phyloP scores from a whole-genome alignment of 805 yeast species.

The Groenewaldozyma tartarivorans region DNA sequence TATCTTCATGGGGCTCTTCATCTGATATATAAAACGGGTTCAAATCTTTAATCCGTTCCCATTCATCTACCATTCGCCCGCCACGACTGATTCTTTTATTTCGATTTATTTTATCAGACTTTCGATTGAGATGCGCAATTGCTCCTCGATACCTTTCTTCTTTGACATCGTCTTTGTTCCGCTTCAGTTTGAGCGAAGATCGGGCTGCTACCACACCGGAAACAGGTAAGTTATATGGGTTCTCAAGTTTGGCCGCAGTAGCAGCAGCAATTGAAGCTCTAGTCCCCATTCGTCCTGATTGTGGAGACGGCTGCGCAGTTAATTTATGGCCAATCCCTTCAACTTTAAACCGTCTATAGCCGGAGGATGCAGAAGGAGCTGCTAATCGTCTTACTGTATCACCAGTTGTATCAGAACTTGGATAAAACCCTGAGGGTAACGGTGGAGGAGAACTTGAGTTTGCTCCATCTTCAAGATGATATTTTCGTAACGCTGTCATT shows the following conservation, averaged over 20 bases:
- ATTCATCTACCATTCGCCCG: conserved; percentile 22
- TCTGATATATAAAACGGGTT: conserved; percentile 30
- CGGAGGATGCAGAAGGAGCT: not conserved
- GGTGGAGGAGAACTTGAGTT: conserved; percentile 4
- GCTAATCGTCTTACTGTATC: no score
- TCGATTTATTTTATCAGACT: conserved; percentile 16
- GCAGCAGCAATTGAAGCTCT: no score
- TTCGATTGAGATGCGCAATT: conserved; percentile 16
- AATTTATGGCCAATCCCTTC: not conserved
- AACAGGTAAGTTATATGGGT: conserved; percentile 2
- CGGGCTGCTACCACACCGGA: conserved; percentile 2
- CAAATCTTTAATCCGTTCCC: conserved; percentile 21
- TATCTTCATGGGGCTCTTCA: conserved; percentile 18
- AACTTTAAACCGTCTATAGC: not conserved
- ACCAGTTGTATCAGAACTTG: not conserved
- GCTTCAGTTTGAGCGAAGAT: conserved; percentile 7
- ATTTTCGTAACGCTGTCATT: conserved; percentile 30
- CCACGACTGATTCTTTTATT: conserved; percentile 12
- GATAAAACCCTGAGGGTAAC: conserved; percentile 1
- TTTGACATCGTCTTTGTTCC: conserved; percentile 1
- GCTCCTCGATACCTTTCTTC: conserved; percentile 10
- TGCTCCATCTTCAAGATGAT: conserved; percentile 25
- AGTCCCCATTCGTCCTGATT: not conserved
- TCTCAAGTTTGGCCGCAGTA: no score
- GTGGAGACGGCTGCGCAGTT: not conserved